Evolutionary conservation across 177 flowering plant species (phyloP).

Genomic region (Vitis hybrid): DNA sequence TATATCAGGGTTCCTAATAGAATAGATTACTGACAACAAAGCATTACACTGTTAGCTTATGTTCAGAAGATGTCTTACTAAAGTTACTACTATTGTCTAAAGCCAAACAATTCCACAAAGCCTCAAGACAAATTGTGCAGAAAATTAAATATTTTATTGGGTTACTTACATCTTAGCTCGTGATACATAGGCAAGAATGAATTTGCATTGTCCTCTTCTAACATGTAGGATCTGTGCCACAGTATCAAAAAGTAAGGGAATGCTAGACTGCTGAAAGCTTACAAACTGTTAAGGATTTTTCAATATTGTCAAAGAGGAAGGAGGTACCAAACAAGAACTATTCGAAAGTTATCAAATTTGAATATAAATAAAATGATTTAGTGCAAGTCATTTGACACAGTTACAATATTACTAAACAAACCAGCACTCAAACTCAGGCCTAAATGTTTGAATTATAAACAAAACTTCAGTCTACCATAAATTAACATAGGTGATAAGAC

Average conservation of each 20-base stretch:
- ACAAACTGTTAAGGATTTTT: conserved; percentile 48
- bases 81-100: background rate
- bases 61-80: too few species aligned
- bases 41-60: background rate
- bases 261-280: conserved; percentile 91
- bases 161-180: conserved; percentile 71
- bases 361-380: too few species aligned
- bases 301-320: background rate
- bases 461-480: too few species aligned
- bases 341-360: too few species aligned
- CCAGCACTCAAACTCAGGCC: too few species aligned
- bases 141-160: background rate
- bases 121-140: background rate
- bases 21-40: background rate
- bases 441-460: too few species aligned
- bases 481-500: too few species aligned
- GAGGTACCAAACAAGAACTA: too few species aligned
- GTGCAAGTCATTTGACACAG: too few species aligned
- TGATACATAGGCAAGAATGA: conserved; percentile 83
- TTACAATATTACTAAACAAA: too few species aligned
- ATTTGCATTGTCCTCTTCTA: conserved; percentile 53
- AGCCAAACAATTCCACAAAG: background rate
- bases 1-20: background rate
- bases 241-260: conserved; percentile 73
- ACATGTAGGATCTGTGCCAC: conserved; percentile 60